Evolutionary conservation across 305 asterid species (phyloP).

Genomic region (Fraxinus floribunda): DNA sequence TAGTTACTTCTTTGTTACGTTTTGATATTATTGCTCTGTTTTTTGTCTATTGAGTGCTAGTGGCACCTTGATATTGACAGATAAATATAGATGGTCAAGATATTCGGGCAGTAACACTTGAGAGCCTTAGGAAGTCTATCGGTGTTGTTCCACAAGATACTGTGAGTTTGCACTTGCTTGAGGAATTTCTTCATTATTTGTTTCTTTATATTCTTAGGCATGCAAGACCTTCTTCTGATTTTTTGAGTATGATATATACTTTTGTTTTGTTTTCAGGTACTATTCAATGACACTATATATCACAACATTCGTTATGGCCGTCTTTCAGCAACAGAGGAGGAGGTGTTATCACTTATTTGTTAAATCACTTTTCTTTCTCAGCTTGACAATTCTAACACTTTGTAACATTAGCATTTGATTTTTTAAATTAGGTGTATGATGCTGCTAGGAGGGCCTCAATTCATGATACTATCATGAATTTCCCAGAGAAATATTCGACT

Average conservation of each 20-base stretch:
- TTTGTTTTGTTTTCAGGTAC: constrained; percentile 55
- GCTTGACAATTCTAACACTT: not conserved
- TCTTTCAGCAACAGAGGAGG: constrained; percentile 84
- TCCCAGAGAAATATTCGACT: constrained; percentile 79
- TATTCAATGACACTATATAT: constrained; percentile 91
- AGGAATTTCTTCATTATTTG: constrained; percentile 3
- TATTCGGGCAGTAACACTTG: constrained; percentile 72
- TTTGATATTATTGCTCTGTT: not conserved
- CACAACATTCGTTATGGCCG: constrained; percentile 92
- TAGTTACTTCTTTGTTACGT: not conserved
- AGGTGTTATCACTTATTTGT: constrained; percentile 55
- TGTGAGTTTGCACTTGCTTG: constrained; percentile 49
- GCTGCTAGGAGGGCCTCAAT: constrained; percentile 94
- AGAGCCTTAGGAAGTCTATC: constrained; percentile 89
- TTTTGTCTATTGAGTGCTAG: constrained; percentile 9
- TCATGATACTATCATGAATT: constrained; percentile 90
- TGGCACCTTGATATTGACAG: constrained; percentile 41
- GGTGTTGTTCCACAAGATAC: constrained; percentile 99
- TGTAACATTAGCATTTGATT: constrained; percentile 5
- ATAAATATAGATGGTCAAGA: constrained; percentile 91
- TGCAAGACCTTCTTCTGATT: constrained; percentile 1
- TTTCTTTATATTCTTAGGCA: not conserved
- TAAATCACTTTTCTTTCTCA: constrained; percentile 7
- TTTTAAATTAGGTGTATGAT: constrained; percentile 63
- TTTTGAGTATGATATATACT: constrained; percentile 6